Evolutionary conservation across 495 filamentous ascomycete genomes (phyloP), one percentile per base, ranked within the genome.

Genomic region (Penicillium bialowiezense): DNA sequence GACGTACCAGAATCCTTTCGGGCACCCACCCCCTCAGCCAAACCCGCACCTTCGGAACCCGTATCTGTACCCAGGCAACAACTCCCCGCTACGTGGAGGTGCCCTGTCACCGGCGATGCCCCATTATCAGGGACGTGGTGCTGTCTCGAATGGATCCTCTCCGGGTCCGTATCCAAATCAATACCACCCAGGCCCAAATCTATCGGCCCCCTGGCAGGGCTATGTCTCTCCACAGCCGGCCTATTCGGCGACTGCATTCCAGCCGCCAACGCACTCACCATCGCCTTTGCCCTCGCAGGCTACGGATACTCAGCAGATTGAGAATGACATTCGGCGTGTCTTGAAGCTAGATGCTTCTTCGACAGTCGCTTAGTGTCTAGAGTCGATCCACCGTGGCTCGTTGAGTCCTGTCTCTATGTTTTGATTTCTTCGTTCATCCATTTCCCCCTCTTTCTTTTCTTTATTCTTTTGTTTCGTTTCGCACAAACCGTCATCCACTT

Each of bases 281-380:
- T 61, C 64, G 28, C 46, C 64, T 41, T 61, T 62, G 28, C 46
- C 64, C 36, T 48, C 61, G 7, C 64, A 60, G 44, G 36, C 58
- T 7, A 10, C 64, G 18, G 70, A 74, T 26, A 72, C 71, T 4
- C 73, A 75, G 56, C 62, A 70, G 32, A 77, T 81, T 51, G 78
- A 80, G 59, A 73, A 79, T 58, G 74, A 80, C 62, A 52, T 81
- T 34, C 72, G 75, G n/a, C 65, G 75, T 15, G 73, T 80, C 32
- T 54, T 81, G 63, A 79, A 80, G 49, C 58, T 81, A 50, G 68
- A 74, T 54, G 63, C 61, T 20, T 52, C 62, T 28, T 39, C 56
- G 29, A 40, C 70, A 35, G 64, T 67, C 35, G 72, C 71, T 20
- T 71, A 52, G 60, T 29, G 34, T 17, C 15, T n/a, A n/a, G n/a